Base-by-base conservation (phyloP, 2,329 filamentous ascomycete genomes). In the Dryadomyces quercivorus region DNA sequence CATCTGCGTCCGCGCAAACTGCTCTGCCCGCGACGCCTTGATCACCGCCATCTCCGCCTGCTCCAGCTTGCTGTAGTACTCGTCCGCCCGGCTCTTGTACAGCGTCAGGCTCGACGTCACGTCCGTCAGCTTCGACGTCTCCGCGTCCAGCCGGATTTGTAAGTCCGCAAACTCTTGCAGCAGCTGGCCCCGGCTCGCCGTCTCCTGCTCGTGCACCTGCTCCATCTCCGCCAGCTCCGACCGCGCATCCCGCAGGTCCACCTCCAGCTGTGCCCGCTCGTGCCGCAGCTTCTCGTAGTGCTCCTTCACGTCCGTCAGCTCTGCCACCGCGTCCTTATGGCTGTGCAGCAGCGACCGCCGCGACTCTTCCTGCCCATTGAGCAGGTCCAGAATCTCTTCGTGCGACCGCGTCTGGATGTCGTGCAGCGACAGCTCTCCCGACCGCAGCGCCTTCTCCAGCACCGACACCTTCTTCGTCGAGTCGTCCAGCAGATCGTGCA, bases 41-140 rank as follows among this genome's bases (percentile, higher is more conserved):
- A 98, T 79, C 18, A 97, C 91, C 0, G 91, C 84, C 60, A 97
- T 94, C 68, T 98, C 92, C 16, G 93, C 93, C 66, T 97, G 92
- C 68, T 98, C 92, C 20, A 98, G 81, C 70, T 95, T 96, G 73
- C 83, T 87, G 70, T 96, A 98, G 69, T 98, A 97, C 66, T 97
- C 92, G 64, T 97, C 90, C 4, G 92, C 87, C 46, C 92, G 84
- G 59, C 81, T 83, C 77, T 95, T 96, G 76, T 97, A 98, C 58
- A 96, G 72, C 57, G 82, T 84, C 45, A 97, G 77, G 66, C 86
- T 95, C 3, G 89, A 86, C 8, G 82, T 83, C 47, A 95, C 83
- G 67, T 98, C 92, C 31, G 84, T 80, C 31, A 92, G 76, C 66
- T 87, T 92, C 1, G 89, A 95, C 1, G 83, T 81, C 70, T 97